Percentiles rank a stretch among this genome's conserved stretches.
These are phyloP conservation scores for Schizothecium vesticola DNA, from an alignment of 495 filamentous ascomycete genomes.

Conservation along the genomic window DNA sequence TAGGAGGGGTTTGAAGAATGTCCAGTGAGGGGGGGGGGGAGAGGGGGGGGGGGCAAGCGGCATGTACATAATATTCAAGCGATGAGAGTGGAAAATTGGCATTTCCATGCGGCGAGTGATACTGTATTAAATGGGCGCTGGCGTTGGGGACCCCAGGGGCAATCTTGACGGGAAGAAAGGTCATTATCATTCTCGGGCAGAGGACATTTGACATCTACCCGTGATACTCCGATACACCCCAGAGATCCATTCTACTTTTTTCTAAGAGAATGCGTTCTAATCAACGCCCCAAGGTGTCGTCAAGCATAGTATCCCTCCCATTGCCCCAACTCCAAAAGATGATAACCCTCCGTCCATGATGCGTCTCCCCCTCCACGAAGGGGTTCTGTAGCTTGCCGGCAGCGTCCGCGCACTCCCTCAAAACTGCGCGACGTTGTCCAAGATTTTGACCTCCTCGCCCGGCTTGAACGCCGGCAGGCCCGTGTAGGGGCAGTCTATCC, in stretches of 20 bases:
- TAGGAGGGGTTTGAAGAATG: no score
- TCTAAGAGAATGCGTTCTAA: not conserved
- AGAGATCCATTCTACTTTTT: not conserved
- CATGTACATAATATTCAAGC: not conserved
- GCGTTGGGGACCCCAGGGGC: no score
- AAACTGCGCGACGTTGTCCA: slow-evolving; percentile 83
- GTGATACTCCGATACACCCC: not conserved
- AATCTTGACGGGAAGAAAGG: not conserved
- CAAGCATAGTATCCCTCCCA: not conserved
- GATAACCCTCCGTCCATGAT: not conserved
- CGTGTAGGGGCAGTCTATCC: slow-evolving; percentile 77
- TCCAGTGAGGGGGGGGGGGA: no score
- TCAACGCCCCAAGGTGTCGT: not conserved
- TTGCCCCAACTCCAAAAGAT: not conserved
- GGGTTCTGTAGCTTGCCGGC: not conserved
- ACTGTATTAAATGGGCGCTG: not conserved
- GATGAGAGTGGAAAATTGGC: not conserved
- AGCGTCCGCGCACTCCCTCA: slow-evolving; percentile 28
- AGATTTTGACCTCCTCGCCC: slow-evolving; percentile 82
- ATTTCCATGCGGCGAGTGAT: not conserved
- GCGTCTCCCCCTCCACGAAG: not conserved
- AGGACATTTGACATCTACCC: not conserved
- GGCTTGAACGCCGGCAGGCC: slow-evolving; percentile 94
- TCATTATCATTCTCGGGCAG: not conserved
- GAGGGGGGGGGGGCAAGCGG: no score